Percentiles rank a stretch among this genome's conserved stretches.
Evolutionary conservation across 2,329 filamentous ascomycete genomes (phyloP).

Genomic region (Coleophoma eucalyptorum): DNA sequence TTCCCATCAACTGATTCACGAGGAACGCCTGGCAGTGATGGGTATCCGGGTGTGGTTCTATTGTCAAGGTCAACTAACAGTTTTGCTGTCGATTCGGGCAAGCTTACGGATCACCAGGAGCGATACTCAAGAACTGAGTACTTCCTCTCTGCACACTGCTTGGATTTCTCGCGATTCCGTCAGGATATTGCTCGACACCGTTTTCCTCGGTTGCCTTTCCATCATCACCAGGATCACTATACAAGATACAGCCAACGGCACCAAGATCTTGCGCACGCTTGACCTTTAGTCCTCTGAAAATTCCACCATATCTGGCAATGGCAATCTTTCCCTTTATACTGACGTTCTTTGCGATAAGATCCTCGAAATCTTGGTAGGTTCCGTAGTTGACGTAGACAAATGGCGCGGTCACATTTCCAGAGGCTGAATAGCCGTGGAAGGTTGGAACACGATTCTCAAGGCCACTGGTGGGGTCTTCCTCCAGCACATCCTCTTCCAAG

Average conservation of each 20-base stretch:
- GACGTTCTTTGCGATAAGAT: constrained; percentile 71
- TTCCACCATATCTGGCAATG: constrained; percentile 77
- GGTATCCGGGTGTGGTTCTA: constrained; percentile 83
- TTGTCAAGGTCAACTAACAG: constrained; percentile 57
- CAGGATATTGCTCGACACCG: constrained; percentile 74
- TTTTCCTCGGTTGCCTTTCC: constrained; percentile 77
- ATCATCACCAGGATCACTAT: constrained; percentile 87
- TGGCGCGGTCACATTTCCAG: constrained; percentile 81
- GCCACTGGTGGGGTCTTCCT: constrained; percentile 76
- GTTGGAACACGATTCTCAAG: constrained; percentile 73
- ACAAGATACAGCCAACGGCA: constrained; percentile 81
- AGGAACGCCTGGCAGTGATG: constrained; percentile 84
- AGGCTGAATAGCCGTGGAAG: constrained; percentile 94
- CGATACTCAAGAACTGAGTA: constrained; percentile 71
- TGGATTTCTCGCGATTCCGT: constrained; percentile 82
- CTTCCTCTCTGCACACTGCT: constrained; percentile 89
- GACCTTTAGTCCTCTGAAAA: constrained; percentile 88
- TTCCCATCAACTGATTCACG: constrained; percentile 65
- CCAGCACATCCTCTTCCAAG: constrained; percentile 78
- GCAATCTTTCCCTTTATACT: constrained; percentile 82
- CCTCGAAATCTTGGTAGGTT: constrained; percentile 80
- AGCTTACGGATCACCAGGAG: constrained; percentile 69
- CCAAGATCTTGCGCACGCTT: constrained; percentile 89
- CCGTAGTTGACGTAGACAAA: constrained; percentile 93
- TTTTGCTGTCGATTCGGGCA: constrained; percentile 39